A percentile compares a stretch with the other conserved stretches of the same genome.
phyloP scores from a whole-genome alignment of 306 rosid genomes.

The Casuarina glauca region DNA sequence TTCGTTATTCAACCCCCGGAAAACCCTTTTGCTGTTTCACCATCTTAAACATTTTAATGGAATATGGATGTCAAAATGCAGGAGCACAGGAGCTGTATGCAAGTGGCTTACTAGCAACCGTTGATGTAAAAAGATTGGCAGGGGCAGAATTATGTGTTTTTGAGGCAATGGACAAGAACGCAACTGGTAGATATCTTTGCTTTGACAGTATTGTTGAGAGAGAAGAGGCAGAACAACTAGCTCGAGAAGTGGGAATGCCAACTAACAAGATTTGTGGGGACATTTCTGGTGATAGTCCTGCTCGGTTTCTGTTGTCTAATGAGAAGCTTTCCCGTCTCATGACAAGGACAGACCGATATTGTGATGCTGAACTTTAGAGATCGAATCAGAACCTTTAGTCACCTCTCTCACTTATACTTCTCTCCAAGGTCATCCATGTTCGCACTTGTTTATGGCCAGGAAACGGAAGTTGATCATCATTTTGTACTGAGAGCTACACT shows the following conservation, averaged over 20 bases:
- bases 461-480: too few species aligned
- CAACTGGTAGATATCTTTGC: conserved; percentile 76
- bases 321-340: conserved; percentile 54
- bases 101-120: conserved; percentile 63
- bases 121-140: conserved; percentile 54
- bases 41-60: too few species aligned
- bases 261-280: conserved; percentile 50
- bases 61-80: conserved; percentile 8
- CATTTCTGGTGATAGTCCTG: conserved; percentile 8
- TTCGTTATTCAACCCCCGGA: neutral
- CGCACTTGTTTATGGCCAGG: too few species aligned
- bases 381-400: neutral
- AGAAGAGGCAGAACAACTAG: conserved; percentile 58
- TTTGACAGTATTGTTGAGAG: conserved; percentile 49
- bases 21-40: neutral
- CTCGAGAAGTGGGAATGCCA: conserved; percentile 41
- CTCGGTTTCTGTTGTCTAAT: conserved; percentile 49
- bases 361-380: conserved; percentile 30
- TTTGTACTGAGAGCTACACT: too few species aligned
- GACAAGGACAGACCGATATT: conserved; percentile 41
- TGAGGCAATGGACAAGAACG: conserved; percentile 54
- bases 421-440: too few species aligned
- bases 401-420: neutral
- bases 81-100: conserved; percentile 73
- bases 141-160: conserved; percentile 67